Conservation (phyloP, 140 eudicot species). For the Stevia rebaudiana region DNA sequence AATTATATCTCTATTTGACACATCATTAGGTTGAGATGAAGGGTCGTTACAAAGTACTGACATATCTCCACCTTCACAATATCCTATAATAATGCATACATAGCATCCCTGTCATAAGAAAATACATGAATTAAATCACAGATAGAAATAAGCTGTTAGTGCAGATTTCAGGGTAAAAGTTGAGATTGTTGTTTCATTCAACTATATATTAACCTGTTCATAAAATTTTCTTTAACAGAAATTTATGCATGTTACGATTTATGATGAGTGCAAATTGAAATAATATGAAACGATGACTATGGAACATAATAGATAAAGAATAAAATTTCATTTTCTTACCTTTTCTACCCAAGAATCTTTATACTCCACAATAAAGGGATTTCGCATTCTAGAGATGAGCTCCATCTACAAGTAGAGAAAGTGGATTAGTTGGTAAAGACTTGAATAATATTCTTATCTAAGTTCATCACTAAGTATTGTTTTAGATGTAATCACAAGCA, state of each 20-base stretch:
- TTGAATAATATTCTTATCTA: background rate
- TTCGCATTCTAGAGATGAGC: slow-evolving; percentile 78
- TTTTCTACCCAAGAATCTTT: slow-evolving; percentile 99
- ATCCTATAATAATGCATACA: slow-evolving; percentile 94
- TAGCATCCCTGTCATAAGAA: slow-evolving; percentile 79
- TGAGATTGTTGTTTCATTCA: slow-evolving; percentile 4
- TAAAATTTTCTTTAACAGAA: background rate
- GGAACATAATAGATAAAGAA: slow-evolving; percentile 11
- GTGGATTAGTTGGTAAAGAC: slow-evolving; percentile 18
- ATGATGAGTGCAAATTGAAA: background rate
- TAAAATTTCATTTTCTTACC: slow-evolving; percentile 30
- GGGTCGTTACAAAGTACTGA: slow-evolving; percentile 47
- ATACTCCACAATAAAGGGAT: slow-evolving; percentile 93
- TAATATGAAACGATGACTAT: slow-evolving; percentile 2
- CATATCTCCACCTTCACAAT: slow-evolving; percentile 99
- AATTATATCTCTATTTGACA: background rate
- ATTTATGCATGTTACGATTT: background rate
- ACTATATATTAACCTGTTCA: background rate
- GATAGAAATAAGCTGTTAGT: slow-evolving; percentile 8
- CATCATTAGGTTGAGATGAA: slow-evolving; percentile 6
- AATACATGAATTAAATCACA: background rate
- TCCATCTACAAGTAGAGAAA: slow-evolving; percentile 61
- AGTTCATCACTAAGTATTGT: background rate
- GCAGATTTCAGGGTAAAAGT: background rate
- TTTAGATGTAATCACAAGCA: slow-evolving; percentile 11